These are phyloP conservation scores for Ophiosphaerella korrae DNA, from an alignment of 2,329 filamentous ascomycete genomes.

Conservation along the genomic window DNA sequence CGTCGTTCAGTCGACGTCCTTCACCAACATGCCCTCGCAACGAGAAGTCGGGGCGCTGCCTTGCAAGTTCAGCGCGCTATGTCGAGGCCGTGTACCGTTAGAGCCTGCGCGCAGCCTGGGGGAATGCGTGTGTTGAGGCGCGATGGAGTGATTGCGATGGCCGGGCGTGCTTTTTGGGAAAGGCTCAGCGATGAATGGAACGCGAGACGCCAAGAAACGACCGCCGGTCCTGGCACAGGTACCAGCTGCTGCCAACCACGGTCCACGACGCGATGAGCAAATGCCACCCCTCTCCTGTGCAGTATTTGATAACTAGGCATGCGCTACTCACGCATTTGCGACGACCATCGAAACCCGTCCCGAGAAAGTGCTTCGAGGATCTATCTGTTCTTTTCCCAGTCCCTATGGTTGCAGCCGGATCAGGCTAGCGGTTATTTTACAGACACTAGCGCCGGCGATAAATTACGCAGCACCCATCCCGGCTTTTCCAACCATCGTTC, in stretches of 20 bases:
- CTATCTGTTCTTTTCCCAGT: too few species aligned
- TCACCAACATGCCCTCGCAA: conserved; percentile 17
- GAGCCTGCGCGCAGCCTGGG: conserved; percentile 18
- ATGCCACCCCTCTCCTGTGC: too few species aligned
- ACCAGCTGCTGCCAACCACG: conserved; percentile 5
- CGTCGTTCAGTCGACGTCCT: conserved; percentile 18
- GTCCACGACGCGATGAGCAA: neutral
- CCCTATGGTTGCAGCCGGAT: neutral
- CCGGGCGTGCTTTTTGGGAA: conserved; percentile 25
- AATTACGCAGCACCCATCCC: conserved; percentile 13
- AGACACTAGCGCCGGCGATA: conserved; percentile 9
- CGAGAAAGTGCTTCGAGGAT: too few species aligned
- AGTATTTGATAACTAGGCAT: too few species aligned
- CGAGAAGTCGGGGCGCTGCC: conserved; percentile 1
- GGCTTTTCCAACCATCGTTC: conserved; percentile 15
- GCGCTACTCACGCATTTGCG: too few species aligned
- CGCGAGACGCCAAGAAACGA: conserved; percentile 31
- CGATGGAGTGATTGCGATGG: conserved; percentile 22
- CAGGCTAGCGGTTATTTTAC: conserved; percentile 2
- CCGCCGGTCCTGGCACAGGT: conserved; percentile 14
- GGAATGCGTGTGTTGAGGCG: conserved; percentile 12
- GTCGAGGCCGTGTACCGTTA: neutral
- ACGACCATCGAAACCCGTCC: too few species aligned
- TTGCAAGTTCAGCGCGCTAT: conserved; percentile 1
- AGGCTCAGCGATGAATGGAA: conserved; percentile 33